These are phyloP conservation scores for Penicillium sp. DNA, from an alignment of 2,329 filamentous ascomycete species.

Conservation along the genomic window DNA sequence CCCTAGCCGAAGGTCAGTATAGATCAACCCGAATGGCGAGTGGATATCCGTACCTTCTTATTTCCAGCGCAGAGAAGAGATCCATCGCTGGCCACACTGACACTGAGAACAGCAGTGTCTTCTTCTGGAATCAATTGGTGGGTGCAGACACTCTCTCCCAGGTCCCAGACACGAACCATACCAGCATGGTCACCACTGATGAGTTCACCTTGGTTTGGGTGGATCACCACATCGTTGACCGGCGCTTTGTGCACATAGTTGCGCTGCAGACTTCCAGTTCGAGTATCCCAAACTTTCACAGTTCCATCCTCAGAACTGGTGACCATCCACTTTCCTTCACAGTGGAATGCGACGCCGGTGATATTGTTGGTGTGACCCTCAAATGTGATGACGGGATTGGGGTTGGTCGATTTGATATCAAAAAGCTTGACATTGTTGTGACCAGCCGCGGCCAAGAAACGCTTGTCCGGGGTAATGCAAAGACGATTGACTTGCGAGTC, in stretches of 20 bases:
- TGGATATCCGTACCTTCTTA: slow-evolving; percentile 64
- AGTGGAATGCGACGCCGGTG: slow-evolving; percentile 96
- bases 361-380: slow-evolving; percentile 96
- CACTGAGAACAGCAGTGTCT: slow-evolving; percentile 88
- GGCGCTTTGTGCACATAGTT: slow-evolving; percentile 89
- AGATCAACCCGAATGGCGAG: not conserved
- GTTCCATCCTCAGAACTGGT: slow-evolving; percentile 96
- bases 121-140: slow-evolving; percentile 96
- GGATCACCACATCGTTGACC: slow-evolving; percentile 98
- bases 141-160: slow-evolving; percentile 95
- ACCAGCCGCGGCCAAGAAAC: slow-evolving; percentile 81
- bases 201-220: slow-evolving; percentile 97
- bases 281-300: slow-evolving; percentile 95
- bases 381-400: slow-evolving; percentile 87
- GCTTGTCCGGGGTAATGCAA: slow-evolving; percentile 97
- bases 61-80: slow-evolving; percentile 91
- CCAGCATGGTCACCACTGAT: slow-evolving; percentile 94
- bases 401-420: slow-evolving; percentile 98
- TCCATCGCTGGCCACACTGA: slow-evolving; percentile 94
- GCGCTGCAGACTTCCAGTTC: slow-evolving; percentile 81
- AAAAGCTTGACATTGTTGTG: slow-evolving; percentile 93
- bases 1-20: slow-evolving; percentile 59
- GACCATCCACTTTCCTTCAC: slow-evolving; percentile 99
- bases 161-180: slow-evolving; percentile 92
- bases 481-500: slow-evolving; percentile 98